phyloP scores from a whole-genome alignment of 257 asterid genomes.

The Agastache rugosa region DNA sequence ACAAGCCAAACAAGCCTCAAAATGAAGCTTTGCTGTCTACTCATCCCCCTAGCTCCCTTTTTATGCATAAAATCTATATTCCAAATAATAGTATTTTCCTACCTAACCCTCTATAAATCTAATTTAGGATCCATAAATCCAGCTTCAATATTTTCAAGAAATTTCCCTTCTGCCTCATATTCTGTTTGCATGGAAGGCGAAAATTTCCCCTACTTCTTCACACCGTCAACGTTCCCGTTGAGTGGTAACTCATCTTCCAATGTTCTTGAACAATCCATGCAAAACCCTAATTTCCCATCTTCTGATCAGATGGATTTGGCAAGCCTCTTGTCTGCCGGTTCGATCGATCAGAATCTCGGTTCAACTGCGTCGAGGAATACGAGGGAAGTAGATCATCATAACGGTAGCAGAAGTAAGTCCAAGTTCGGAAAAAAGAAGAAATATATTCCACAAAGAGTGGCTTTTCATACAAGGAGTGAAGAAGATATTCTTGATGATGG shows the following conservation, averaged over 20 bases:
- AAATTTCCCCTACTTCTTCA: constrained; percentile 46
- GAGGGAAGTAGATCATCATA: constrained; percentile 38
- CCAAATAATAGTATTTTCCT: constrained; percentile 28
- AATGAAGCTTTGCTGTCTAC: constrained; percentile 5
- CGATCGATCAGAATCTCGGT: constrained; percentile 33
- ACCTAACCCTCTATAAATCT: constrained; percentile 55
- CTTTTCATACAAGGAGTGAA: constrained; percentile 83
- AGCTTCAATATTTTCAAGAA: constrained; percentile 27
- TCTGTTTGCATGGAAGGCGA: constrained; percentile 55
- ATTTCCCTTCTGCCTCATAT: constrained; percentile 15
- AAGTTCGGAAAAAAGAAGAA: constrained; percentile 57
- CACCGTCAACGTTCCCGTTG: constrained; percentile 34
- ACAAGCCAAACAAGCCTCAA: constrained; percentile 37
- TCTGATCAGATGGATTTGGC: constrained; percentile 54
- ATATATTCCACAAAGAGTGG: constrained; percentile 73
- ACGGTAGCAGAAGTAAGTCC: constrained; percentile 44
- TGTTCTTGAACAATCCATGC: constrained; percentile 52
- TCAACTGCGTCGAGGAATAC: constrained; percentile 32
- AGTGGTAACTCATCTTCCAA: constrained; percentile 21
- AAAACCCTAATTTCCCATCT: constrained; percentile 42
- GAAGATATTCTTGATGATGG: constrained; percentile 98
- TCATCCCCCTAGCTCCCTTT: neutral
- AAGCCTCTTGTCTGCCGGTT: constrained; percentile 40
- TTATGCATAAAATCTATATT: constrained; percentile 7
- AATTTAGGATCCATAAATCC: constrained; percentile 39